Evolutionary conservation across 129 eudicot genomes (phyloP).

Genomic region (Centella asiatica): DNA sequence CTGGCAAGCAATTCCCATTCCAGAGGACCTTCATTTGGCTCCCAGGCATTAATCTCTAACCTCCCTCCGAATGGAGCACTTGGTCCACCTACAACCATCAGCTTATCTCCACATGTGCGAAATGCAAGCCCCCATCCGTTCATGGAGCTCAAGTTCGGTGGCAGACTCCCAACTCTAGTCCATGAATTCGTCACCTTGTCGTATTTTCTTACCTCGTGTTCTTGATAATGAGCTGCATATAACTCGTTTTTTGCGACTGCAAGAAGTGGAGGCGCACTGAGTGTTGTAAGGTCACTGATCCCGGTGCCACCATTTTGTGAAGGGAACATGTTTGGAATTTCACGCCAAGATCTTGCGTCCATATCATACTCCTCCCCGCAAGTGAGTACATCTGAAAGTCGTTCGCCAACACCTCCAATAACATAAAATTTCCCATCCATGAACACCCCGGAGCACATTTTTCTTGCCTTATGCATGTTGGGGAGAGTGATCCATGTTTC

Average conservation of each 20-base stretch:
- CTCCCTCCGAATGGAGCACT: conserved; percentile 49
- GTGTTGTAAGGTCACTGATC: conserved; percentile 49
- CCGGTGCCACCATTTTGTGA: conserved; percentile 30
- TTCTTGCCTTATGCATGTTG: conserved; percentile 51
- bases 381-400: conserved; percentile 37
- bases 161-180: conserved; percentile 68
- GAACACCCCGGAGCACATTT: conserved; percentile 81
- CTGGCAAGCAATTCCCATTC: conserved; percentile 61
- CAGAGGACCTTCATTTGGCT: conserved; percentile 63
- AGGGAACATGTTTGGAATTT: conserved; percentile 73
- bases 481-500: conserved; percentile 58
- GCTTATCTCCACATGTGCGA: conserved; percentile 78
- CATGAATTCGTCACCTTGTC: conserved; percentile 42
- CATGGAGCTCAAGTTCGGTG: conserved; percentile 67
- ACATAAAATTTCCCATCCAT: conserved; percentile 84
- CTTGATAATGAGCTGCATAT: conserved; percentile 80
- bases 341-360: conserved; percentile 52
- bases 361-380: conserved; percentile 79
- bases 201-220: conserved; percentile 64
- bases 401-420: conserved; percentile 70
- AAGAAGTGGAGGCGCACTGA: conserved; percentile 78
- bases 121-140: conserved; percentile 89
- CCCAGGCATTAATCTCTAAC: conserved; percentile 75
- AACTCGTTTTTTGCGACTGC: conserved; percentile 77
- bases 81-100: conserved; percentile 80